Evolutionary conservation across 805 yeast species (phyloP).

Genomic region (Nakazawaea wickerhamii): DNA sequence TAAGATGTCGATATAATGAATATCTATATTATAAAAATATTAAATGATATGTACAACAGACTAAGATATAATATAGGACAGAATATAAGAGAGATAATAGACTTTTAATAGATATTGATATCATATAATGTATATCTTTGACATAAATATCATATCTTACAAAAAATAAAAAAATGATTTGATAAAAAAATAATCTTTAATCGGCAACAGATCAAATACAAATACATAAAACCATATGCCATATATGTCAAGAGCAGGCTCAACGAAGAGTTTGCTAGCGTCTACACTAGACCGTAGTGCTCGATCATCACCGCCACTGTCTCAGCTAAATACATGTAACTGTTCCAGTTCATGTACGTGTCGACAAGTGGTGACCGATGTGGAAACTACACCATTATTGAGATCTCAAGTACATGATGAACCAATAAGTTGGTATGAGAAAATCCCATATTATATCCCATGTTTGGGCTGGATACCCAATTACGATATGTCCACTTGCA

Average conservation of each 20-base stretch:
- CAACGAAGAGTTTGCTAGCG: no score
- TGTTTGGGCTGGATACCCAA: constrained; percentile 60
- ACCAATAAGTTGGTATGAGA: constrained; percentile 14
- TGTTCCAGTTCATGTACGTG: background rate
- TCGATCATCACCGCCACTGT: background rate
- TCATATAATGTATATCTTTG: no score
- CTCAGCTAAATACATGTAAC: background rate
- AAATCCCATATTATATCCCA: constrained; percentile 61
- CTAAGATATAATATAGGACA: background rate
- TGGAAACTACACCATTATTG: constrained; percentile 1
- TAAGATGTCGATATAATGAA: no score
- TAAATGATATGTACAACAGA: background rate
- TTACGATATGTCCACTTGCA: constrained; percentile 34
- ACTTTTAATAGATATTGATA: no score
- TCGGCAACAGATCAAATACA: no score
- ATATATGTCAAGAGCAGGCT: no score
- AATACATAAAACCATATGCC: no score
- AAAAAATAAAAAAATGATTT: no score
- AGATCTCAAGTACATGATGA: background rate
- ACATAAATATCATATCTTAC: no score
- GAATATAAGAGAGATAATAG: background rate
- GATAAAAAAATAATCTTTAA: no score
- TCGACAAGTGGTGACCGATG: background rate
- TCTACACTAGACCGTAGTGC: no score
- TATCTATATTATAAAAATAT: no score